Conservation (phyloP, 2,329 filamentous ascomycete species). For the Trichoderma cornu-damae region DNA sequence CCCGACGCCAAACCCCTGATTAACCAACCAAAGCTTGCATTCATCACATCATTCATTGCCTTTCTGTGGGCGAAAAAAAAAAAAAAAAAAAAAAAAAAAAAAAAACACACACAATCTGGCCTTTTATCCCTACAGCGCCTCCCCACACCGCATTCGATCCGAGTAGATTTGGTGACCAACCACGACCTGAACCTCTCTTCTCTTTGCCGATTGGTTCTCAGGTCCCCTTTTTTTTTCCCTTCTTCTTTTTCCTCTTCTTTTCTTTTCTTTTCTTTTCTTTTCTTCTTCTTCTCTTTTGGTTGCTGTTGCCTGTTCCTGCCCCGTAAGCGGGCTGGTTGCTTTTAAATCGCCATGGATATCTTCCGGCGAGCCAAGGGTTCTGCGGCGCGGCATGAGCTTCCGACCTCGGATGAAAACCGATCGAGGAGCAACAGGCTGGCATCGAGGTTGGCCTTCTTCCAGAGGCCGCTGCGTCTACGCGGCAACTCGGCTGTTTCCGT, state of each 20-base stretch:
- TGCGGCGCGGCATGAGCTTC: conserved; percentile 39
- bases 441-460: conserved; percentile 69
- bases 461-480: conserved; percentile 78
- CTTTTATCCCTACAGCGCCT: neutral
- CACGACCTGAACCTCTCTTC: neutral
- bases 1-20: conserved; percentile 15
- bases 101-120: too few species aligned
- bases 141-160: conserved; percentile 10
- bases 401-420: conserved; percentile 49
- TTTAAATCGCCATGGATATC: conserved; percentile 52
- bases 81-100: too few species aligned
- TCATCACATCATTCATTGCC: too few species aligned
- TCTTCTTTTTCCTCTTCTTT: too few species aligned
- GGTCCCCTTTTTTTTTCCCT: neutral
- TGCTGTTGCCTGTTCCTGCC: conserved; percentile 40
- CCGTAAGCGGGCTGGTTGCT: conserved; percentile 25
- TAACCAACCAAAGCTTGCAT: too few species aligned
- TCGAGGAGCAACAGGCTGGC: conserved; percentile 38
- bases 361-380: conserved; percentile 52
- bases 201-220: neutral
- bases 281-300: too few species aligned
- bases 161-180: neutral
- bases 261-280: too few species aligned
- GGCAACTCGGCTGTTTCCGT: conserved; percentile 91
- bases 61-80: too few species aligned